These are phyloP conservation scores for Yarrowia porcina DNA, from an alignment of 805 yeast genomes.

Conservation along the genomic window DNA sequence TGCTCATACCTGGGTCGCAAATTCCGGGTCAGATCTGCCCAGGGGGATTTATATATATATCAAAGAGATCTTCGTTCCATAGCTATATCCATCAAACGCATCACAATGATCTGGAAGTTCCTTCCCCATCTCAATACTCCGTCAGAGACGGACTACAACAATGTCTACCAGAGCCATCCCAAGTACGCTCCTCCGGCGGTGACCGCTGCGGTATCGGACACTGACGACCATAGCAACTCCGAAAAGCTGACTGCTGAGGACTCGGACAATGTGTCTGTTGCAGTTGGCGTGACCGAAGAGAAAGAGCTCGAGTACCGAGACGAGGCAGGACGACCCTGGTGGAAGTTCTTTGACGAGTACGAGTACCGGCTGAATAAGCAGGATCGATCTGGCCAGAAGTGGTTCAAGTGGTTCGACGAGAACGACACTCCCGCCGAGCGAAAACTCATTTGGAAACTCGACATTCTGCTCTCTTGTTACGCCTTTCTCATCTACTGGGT, in stretches of 20 bases:
- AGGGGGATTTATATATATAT: not conserved
- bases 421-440: constrained; percentile 49
- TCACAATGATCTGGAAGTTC: constrained; percentile 3
- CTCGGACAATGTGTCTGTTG: not conserved
- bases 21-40: not conserved
- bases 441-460: constrained; percentile 50
- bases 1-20: not conserved
- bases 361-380: constrained; percentile 47
- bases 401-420: constrained; percentile 56
- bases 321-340: constrained; percentile 38
- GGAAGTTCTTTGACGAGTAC: constrained; percentile 53
- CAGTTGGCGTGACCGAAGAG: not conserved
- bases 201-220: not conserved
- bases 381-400: constrained; percentile 39
- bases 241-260: not conserved
- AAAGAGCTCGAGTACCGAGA: constrained; percentile 28
- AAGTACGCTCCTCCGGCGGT: constrained; percentile 11
- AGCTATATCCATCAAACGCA: too few relatives aligned
- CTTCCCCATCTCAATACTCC: constrained; percentile 7
- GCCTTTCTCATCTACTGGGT: constrained; percentile 64
- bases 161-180: constrained; percentile 3
- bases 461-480: constrained; percentile 52
- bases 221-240: not conserved
- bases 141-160: constrained; percentile 2
- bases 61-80: too few relatives aligned